Evolutionary conservation across 179 eudicot species (phyloP), one percentile per base, ranked within the genome.

Genomic region (Carnegiea gigantea): DNA sequence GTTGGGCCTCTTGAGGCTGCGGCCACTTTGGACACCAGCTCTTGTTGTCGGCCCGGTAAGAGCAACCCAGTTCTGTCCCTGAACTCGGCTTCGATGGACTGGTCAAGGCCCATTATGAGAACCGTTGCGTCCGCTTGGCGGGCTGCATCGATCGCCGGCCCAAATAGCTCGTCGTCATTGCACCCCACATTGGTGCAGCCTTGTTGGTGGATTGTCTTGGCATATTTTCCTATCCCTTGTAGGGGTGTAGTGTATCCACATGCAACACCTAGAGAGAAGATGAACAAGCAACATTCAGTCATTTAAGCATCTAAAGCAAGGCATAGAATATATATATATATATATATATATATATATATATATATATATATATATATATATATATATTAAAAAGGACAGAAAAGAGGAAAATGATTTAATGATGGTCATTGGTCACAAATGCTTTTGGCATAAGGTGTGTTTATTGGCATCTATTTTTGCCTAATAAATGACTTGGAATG

Each of bases 21-120:
- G 9, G 97, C 97, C 24, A 96, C 81, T 36, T 92, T 82, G 53
- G 89, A 87, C 26, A 96, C 87, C 3, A 96, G 93, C 72, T 87
- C 90, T 84, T 73, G 90, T 82, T 96, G 98, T 68, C 87, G 87
- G 65, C 99, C 98, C 1, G 99, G 99, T 78, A 96, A 82, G 70
- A 94, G 97, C 75, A 96, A 93, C 83, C 93, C 97, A 54, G 80
- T 83, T 78, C 99, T 80, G 85, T 96, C 99, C 76, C 48, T 90
- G 30, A 92, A 97, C 89, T 96, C 99, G 9, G 90, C 92, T 87
- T 96, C 99, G 38, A 92, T 92, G 70, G 98, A 89, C 89, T 92
- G 92, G 84, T 96, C 99, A 70, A 94, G 83, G 15, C 99, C 99
- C 95, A 92, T 91, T 14, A 91, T 64, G 0, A 92, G 77, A 4